These are phyloP conservation scores for Fusarium illudens DNA, from an alignment of 2,329 filamentous ascomycete species.

Conservation along the genomic window DNA sequence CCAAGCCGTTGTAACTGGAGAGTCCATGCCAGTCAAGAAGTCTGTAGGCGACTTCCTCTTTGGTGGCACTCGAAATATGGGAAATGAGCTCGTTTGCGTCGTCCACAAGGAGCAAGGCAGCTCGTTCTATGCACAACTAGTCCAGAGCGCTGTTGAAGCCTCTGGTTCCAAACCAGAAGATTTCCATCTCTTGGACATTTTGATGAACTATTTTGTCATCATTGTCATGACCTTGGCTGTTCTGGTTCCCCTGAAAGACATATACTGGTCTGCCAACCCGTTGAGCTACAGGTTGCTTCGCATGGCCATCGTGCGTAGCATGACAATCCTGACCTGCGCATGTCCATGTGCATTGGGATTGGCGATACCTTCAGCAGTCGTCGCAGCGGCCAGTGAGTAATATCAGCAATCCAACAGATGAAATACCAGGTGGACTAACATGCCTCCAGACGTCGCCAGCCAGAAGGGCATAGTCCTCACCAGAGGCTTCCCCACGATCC, in stretches of 20 bases:
- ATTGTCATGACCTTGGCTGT: neutral
- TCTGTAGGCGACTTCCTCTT: neutral
- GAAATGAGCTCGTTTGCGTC: neutral
- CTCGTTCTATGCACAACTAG: slow-evolving; percentile 8
- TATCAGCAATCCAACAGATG: neutral
- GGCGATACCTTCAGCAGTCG: slow-evolving; percentile 2
- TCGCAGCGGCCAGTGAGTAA: slow-evolving; percentile 3
- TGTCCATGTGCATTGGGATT: slow-evolving; percentile 8
- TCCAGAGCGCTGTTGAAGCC: neutral
- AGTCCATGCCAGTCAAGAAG: slow-evolving; percentile 7
- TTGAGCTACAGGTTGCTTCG: neutral
- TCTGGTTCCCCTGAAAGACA: neutral
- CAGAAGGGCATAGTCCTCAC: slow-evolving; percentile 3
- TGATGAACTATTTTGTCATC: slow-evolving; percentile 1
- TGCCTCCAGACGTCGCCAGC: neutral
- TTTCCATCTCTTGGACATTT: neutral
- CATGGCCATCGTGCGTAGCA: neutral
- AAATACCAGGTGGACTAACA: neutral
- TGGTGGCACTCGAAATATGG: slow-evolving; percentile 7
- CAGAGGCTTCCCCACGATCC: neutral
- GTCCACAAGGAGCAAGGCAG: slow-evolving; percentile 4
- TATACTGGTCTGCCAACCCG: neutral
- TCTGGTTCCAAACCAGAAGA: neutral
- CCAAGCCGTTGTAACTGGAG: slow-evolving; percentile 7
- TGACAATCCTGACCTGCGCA: slow-evolving; percentile 6